These are phyloP conservation scores for Omphalea diandra DNA, from an alignment of 441 rosid genomes.

Conservation along the genomic window DNA sequence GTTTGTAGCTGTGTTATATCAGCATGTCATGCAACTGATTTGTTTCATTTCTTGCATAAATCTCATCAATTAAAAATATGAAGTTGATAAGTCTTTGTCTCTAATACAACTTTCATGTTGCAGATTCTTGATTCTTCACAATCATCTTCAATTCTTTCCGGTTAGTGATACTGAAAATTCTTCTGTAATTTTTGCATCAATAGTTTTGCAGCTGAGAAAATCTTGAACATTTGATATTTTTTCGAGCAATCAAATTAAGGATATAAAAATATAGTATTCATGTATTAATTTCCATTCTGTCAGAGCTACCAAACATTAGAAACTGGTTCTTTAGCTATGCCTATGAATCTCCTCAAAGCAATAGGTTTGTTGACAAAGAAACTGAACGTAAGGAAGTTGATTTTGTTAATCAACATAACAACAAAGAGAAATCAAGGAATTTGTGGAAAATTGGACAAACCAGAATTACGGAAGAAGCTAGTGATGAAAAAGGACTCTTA, in stretches of 20 bases:
- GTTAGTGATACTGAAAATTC: constrained; percentile 34
- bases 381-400: constrained; percentile 29
- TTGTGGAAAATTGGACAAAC: constrained; percentile 19
- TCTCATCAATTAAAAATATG: not conserved
- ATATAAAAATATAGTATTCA: not conserved
- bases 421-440: constrained; percentile 29
- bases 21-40: not conserved
- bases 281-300: constrained; percentile 16
- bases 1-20: not conserved
- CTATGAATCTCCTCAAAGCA: constrained; percentile 49
- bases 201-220: not conserved
- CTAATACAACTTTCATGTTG: constrained; percentile 10
- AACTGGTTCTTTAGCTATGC: constrained; percentile 71
- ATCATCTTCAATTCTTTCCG: constrained; percentile 39
- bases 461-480: constrained; percentile 24
- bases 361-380: constrained; percentile 19
- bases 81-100: not conserved
- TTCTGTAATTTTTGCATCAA: not conserved
- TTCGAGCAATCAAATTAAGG: not conserved
- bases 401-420: constrained; percentile 30
- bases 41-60: not conserved
- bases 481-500: constrained; percentile 21
- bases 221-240: not conserved
- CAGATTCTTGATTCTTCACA: constrained; percentile 40
- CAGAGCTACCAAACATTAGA: constrained; percentile 68